Conservation (phyloP, 1,284 basidiomycete genomes). For the Malassezia dermatis region DNA sequence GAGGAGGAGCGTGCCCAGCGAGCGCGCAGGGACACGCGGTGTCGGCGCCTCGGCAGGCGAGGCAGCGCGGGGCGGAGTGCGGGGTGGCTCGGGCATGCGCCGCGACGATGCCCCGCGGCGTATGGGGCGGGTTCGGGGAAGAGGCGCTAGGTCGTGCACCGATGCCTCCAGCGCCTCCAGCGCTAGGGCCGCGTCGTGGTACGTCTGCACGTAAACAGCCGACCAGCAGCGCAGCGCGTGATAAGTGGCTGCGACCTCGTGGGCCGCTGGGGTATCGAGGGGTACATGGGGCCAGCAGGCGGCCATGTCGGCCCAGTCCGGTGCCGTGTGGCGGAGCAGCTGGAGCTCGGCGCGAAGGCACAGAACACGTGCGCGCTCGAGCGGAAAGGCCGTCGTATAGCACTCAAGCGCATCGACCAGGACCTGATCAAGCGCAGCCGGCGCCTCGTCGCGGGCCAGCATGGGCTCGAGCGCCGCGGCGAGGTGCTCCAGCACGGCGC, state of each 20-base stretch:
- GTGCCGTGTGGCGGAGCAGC: constrained; percentile 6
- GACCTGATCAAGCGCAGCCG: constrained; percentile 16
- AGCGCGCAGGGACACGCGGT: background rate
- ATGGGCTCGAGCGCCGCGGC: constrained; percentile 17
- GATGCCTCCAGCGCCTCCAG: background rate
- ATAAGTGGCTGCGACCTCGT: background rate
- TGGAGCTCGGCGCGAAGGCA: constrained; percentile 22
- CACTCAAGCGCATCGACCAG: constrained; percentile 14
- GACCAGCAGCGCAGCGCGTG: background rate
- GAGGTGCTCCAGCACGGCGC: constrained; percentile 25
- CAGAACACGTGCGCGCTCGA: constrained; percentile 23
- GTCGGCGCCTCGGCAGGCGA: background rate
- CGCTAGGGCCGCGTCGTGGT: background rate
- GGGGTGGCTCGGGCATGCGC: background rate
- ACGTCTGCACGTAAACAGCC: background rate
- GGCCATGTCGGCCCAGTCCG: background rate
- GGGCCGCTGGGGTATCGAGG: background rate
- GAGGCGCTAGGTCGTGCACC: background rate
- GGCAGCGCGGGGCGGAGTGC: background rate
- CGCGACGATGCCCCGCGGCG: background rate
- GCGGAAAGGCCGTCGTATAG: constrained; percentile 19
- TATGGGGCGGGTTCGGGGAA: background rate
- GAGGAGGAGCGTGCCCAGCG: background rate
- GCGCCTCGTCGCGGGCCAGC: constrained; percentile 22
- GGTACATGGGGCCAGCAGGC: too few relatives aligned